Evolutionary conservation across 2,329 filamentous ascomycete genomes (phyloP), one percentile per base, ranked within the genome.

Genomic region (Colletotrichum orchidophilum): DNA sequence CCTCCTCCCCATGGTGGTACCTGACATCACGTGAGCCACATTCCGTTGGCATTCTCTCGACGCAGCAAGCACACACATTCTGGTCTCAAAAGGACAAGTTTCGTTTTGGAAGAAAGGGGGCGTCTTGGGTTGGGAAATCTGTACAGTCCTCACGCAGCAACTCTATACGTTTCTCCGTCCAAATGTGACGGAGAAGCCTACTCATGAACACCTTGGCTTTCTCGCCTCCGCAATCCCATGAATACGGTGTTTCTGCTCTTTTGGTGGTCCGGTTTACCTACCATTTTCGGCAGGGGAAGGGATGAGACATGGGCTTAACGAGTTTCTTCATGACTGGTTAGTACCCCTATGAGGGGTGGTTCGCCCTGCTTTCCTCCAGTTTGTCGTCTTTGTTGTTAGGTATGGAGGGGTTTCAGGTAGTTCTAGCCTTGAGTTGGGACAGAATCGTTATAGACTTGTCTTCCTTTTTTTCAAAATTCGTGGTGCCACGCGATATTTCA

Each of bases 81-180:
- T 72, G 60, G 70, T 70, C 70, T 70, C 55, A 62, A 58, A 77
- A 77, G 75, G 76, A 78, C 76, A 75, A 73, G 76, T 78, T 78
- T 77, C 76, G 76, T 73, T 71, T 73, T 73, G 77, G 77, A 78
- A 78, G 77, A 78, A 76, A 77, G 74, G 77, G 76, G 76, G 76
- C 74, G 63, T 71, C 68, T 71, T 75, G 75, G 78, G 76, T 77
- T 79, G 77, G 77, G 74, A 78, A 77, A 76, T 79, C 60, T 79
- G 78, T 79, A 79, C 78, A 79, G 75, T 79, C 63, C 70, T 62
- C 66, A 69, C 70, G 70, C 70, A 70, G 70, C 66, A 71, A 68
- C 64, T 61, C 68, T 71, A 59, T 58, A 71, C 53, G 69, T 55
- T 70, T 72, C 66, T 65, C 66, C 66, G 66, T 46, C 57, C 31